Evolutionary conservation across 164 flowering plant genomes (phyloP), one percentile per base, ranked within the genome.

Genomic region (Malania oleifera): DNA sequence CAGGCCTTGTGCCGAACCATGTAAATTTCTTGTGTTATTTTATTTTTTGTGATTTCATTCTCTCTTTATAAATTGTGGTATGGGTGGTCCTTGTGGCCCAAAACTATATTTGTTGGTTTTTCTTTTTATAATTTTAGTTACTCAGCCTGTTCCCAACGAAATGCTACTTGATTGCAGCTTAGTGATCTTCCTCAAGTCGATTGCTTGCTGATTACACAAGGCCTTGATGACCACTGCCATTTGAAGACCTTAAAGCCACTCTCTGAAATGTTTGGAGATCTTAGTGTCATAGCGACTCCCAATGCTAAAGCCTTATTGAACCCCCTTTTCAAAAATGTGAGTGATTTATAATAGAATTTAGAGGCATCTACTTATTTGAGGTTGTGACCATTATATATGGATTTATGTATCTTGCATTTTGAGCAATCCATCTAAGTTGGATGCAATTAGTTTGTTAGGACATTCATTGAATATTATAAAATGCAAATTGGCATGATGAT

Each of bases 151-250:
- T 24, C 50, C 53, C 15, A 60, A 50, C 69, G 58, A 18, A 56
- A 19, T 66, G 50, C 61, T 24, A 57, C 19, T 52, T 49, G 62
- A 46, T 52, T 64, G 80, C 92, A 92, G 98, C 95, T 92, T 57
- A 79, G 67, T 58, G 88, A 85, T 82, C 95, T 92, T 74, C 93
- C 96, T 59, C 84, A 82, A 63, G 52, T 87, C 3, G 87, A 87
- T 63, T 84, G 87, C 73, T 68, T 92, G 34, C 65, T 92, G 53
- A 92, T 92, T 52, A 92, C 95, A 17, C 96, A 92, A 87, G 89
- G 95, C 74, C 91, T 92, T 56, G 98, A 92, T 70, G 98, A 92
- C 74, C 98, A 92, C 61, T 92, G 98, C 68, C 96, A 92, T 70
- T 67, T 84, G 79, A 86, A 80, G 71, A 92, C 98, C 43, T 75